phyloP scores from a whole-genome alignment of 768 basidiomycete genomes.

The Arthromyces matolae region DNA sequence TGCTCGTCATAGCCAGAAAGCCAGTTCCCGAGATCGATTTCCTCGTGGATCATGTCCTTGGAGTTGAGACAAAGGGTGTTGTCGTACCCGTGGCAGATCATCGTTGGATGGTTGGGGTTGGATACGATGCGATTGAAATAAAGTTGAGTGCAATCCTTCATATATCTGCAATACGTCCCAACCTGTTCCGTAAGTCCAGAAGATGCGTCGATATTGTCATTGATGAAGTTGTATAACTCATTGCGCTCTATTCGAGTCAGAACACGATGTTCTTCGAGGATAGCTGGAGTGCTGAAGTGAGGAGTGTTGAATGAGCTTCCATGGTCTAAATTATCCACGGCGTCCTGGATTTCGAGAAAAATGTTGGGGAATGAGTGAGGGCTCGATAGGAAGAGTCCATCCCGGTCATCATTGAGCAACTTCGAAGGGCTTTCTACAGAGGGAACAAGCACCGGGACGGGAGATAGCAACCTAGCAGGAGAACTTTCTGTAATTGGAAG shows the following conservation, averaged over 20 bases:
- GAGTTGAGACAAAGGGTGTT: background rate
- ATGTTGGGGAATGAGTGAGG: too few species aligned
- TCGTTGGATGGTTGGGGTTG: constrained; percentile 7
- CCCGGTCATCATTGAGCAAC: constrained; percentile 11
- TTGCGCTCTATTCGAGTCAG: constrained; percentile 44
- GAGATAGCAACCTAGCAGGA: constrained; percentile 10
- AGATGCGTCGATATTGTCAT: constrained; percentile 43
- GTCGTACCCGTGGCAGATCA: background rate
- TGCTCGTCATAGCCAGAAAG: constrained; percentile 18
- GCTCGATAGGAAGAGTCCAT: too few species aligned
- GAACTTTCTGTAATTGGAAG: background rate
- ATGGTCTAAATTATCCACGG: constrained; percentile 1
- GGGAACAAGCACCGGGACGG: constrained; percentile 26
- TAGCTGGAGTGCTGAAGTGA: constrained; percentile 15
- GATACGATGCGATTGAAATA: constrained; percentile 43
- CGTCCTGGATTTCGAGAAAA: constrained; percentile 11
- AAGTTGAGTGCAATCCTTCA: constrained; percentile 43
- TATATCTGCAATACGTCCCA: constrained; percentile 49
- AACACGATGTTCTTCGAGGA: constrained; percentile 27
- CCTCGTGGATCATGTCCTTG: constrained; percentile 13
- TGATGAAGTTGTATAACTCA: constrained; percentile 49
- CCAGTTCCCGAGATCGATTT: constrained; percentile 28
- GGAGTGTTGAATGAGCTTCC: constrained; percentile 4
- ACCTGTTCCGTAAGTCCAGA: constrained; percentile 45
- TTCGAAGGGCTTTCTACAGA: constrained; percentile 20